Conservation (phyloP, 2,329 filamentous ascomycete genomes). For the Talaromyces pinophilus region DNA sequence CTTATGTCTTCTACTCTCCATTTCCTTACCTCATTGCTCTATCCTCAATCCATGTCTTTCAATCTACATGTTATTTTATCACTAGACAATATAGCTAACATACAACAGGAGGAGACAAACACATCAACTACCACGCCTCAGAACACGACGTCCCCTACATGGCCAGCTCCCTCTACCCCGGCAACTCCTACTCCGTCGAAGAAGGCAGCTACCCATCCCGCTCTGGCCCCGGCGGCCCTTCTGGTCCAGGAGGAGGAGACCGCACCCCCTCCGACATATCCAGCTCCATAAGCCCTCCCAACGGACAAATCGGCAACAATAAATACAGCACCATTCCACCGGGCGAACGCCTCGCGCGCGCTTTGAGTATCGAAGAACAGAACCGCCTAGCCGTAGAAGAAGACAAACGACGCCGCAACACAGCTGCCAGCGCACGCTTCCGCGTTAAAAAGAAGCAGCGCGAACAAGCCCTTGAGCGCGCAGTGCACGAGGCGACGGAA, state of each 20-base stretch:
- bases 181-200: slow-evolving; percentile 38
- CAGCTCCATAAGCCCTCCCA: slow-evolving; percentile 45
- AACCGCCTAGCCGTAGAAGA: slow-evolving; percentile 77
- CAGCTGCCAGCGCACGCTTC: slow-evolving; percentile 86
- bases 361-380: slow-evolving; percentile 51
- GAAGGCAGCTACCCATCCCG: slow-evolving; percentile 25
- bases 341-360: slow-evolving; percentile 44
- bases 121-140: slow-evolving; percentile 41
- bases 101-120: slow-evolving; percentile 37
- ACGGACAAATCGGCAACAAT: slow-evolving; percentile 42
- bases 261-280: slow-evolving; percentile 46
- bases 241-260: slow-evolving; percentile 35
- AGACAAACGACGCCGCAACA: slow-evolving; percentile 87
- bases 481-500: slow-evolving; percentile 78
- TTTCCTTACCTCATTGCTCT: slow-evolving; percentile 8
- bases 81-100: slow-evolving; percentile 29
- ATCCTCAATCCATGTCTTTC: neutral
- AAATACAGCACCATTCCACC: slow-evolving; percentile 45
- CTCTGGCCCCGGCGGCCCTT: neutral
- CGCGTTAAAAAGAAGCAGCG: slow-evolving; percentile 96
- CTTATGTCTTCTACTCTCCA: neutral
- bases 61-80: neutral
- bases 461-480: slow-evolving; percentile 79
- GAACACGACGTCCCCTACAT: slow-evolving; percentile 44
- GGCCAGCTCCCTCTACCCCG: slow-evolving; percentile 38